phyloP scores from a whole-genome alignment of 202 grass and related monocot genomes.

The Eragrostis tef region DNA sequence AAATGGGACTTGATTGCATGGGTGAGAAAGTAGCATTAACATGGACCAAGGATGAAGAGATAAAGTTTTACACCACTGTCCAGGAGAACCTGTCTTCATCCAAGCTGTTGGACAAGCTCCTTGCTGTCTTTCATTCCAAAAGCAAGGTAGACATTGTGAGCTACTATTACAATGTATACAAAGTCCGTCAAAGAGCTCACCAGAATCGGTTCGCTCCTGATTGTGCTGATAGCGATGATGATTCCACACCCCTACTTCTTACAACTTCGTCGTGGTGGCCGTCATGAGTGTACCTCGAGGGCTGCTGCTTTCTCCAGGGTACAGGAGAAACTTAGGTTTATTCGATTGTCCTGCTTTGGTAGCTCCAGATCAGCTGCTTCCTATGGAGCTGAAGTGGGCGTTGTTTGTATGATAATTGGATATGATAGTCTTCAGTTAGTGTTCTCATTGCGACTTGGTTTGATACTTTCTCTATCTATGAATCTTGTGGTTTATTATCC shows the following conservation, averaged over 20 bases:
- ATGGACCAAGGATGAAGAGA: constrained; percentile 68
- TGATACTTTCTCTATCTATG: no score
- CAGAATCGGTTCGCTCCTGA: constrained; percentile 58
- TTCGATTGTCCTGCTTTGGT: constrained; percentile 1
- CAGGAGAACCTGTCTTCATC: constrained; percentile 52
- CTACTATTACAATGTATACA: constrained; percentile 91
- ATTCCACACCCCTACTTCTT: constrained; percentile 53
- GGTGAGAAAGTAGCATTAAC: constrained; percentile 69
- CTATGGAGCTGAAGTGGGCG: background rate
- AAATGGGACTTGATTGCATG: constrained; percentile 59
- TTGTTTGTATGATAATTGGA: constrained; percentile 14
- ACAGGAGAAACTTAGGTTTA: constrained; percentile 13
- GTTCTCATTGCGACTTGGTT: no score
- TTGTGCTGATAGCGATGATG: constrained; percentile 68
- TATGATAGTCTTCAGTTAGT: no score
- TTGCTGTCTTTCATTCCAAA: constrained; percentile 47
- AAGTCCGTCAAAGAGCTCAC: constrained; percentile 52
- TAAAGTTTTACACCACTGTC: constrained; percentile 59
- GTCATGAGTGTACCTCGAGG: constrained; percentile 13
- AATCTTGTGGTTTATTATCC: no score
- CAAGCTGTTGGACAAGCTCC: constrained; percentile 54
- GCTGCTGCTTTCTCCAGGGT: constrained; percentile 8
- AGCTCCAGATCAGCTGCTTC: constrained; percentile 4
- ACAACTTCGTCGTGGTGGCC: constrained; percentile 31
- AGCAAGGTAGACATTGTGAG: constrained; percentile 53